These are phyloP conservation scores for Cryptococcus wingfieldii DNA, from an alignment of 1,284 basidiomycete genomes.

Conservation along the genomic window DNA sequence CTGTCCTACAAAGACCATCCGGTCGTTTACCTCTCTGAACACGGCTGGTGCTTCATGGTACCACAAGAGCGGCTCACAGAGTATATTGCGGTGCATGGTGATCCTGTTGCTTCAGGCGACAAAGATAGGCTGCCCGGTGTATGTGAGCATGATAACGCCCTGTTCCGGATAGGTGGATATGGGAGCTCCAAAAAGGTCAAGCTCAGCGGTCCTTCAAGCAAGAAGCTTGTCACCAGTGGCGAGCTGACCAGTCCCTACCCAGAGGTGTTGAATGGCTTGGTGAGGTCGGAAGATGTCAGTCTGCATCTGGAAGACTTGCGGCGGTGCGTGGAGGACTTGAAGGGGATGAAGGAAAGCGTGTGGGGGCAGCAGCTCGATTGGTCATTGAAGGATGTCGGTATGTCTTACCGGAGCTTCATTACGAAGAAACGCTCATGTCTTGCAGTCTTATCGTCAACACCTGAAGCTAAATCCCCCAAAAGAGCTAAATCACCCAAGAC, in stretches of 20 bases:
- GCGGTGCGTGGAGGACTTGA: conserved; percentile 18
- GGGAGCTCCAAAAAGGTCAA: conserved; percentile 16
- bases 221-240: conserved; percentile 19
- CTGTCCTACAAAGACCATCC: conserved; percentile 44
- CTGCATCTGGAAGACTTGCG: conserved; percentile 11
- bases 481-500: conserved; percentile 3
- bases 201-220: conserved; percentile 16
- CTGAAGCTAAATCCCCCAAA: not conserved
- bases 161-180: conserved; percentile 31
- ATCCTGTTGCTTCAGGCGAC: conserved; percentile 24
- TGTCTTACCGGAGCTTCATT: not conserved
- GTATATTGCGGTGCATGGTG: conserved; percentile 29
- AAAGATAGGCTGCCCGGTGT: conserved; percentile 22
- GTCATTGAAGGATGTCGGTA: conserved; percentile 33
- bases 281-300: conserved; percentile 1
- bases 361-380: conserved; percentile 70
- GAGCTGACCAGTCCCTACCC: conserved; percentile 27
- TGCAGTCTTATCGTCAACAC: not conserved
- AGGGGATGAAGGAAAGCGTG: conserved; percentile 29
- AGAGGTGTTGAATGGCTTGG: conserved; percentile 14
- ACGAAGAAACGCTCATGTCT: not conserved
- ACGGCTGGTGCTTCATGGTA: conserved; percentile 48
- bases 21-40: conserved; percentile 37
- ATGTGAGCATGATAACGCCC: conserved; percentile 20
- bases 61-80: conserved; percentile 25